A percentile compares a stretch with the other conserved stretches of the same genome.
Conservation (phyloP, 2,329 filamentous ascomycete species). For the Microsporum audouinii region DNA sequence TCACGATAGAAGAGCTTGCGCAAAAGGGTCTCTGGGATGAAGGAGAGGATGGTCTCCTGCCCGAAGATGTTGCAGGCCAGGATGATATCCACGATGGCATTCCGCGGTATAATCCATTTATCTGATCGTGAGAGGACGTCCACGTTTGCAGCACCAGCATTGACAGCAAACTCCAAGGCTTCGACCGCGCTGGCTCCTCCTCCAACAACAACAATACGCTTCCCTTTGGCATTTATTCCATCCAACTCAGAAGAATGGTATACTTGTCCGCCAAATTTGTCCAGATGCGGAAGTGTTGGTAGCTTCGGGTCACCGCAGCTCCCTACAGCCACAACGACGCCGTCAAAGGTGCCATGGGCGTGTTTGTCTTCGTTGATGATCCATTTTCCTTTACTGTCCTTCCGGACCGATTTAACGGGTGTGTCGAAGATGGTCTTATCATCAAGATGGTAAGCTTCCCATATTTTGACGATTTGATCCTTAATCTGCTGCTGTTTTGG, state of each 20-base stretch:
- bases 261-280: slow-evolving; percentile 58
- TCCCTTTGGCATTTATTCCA: slow-evolving; percentile 59
- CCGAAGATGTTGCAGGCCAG: slow-evolving; percentile 70
- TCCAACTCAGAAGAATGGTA: slow-evolving; percentile 67
- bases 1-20: slow-evolving; percentile 75
- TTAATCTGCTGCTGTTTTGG: slow-evolving; percentile 66
- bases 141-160: slow-evolving; percentile 54
- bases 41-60: slow-evolving; percentile 61
- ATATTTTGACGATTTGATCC: slow-evolving; percentile 57
- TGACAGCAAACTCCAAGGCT: slow-evolving; percentile 65
- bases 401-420: slow-evolving; percentile 56
- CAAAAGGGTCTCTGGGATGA: slow-evolving; percentile 65
- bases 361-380: slow-evolving; percentile 64
- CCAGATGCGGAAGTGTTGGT: slow-evolving; percentile 57
- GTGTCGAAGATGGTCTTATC: slow-evolving; percentile 61
- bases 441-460: slow-evolving; percentile 63
- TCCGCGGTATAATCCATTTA: slow-evolving; percentile 80
- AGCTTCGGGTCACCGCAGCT: slow-evolving; percentile 71
- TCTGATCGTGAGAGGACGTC: slow-evolving; percentile 66
- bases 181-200: slow-evolving; percentile 74
- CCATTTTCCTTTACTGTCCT: slow-evolving; percentile 59
- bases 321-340: slow-evolving; percentile 65
- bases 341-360: slow-evolving; percentile 62
- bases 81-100: slow-evolving; percentile 60
- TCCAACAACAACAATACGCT: slow-evolving; percentile 65